These are phyloP conservation scores for Mortierella sp. DNA, from an alignment of 371 early-diverging fungal species.

Conservation along the genomic window DNA sequence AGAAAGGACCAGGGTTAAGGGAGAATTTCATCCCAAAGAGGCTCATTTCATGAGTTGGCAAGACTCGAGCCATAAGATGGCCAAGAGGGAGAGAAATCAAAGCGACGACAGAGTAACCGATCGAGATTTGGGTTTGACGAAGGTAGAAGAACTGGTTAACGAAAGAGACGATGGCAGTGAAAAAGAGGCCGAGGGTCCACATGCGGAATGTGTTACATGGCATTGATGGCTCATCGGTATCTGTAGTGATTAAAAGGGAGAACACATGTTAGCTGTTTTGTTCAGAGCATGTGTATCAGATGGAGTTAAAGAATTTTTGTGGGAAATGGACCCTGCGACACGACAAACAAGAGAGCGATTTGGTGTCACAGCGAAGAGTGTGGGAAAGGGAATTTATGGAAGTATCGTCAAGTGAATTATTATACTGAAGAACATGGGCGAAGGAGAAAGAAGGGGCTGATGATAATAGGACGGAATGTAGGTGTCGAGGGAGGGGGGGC, in stretches of 20 bases:
- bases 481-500: neutral
- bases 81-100: slow-evolving; percentile 75
- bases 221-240: slow-evolving; percentile 73
- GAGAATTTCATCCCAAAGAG: slow-evolving; percentile 61
- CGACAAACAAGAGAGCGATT: neutral
- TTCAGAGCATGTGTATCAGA: slow-evolving; percentile 1
- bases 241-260: slow-evolving; percentile 16
- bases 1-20: slow-evolving; percentile 90
- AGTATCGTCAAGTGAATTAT: no score
- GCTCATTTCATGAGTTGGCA: slow-evolving; percentile 59
- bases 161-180: slow-evolving; percentile 68
- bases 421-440: neutral
- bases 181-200: slow-evolving; percentile 76
- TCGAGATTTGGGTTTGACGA: slow-evolving; percentile 68
- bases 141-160: slow-evolving; percentile 86
- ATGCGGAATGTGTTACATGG: slow-evolving; percentile 87
- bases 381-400: neutral
- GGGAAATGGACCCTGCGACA: neutral
- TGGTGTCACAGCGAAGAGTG: neutral
- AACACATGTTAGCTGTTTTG: neutral
- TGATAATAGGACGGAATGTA: neutral
- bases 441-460: neutral
- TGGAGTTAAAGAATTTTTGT: neutral
- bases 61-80: slow-evolving; percentile 69
- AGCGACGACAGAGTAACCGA: slow-evolving; percentile 70